Base-by-base conservation (phyloP, 495 filamentous ascomycete genomes). In the Rhypophila decipiens region DNA sequence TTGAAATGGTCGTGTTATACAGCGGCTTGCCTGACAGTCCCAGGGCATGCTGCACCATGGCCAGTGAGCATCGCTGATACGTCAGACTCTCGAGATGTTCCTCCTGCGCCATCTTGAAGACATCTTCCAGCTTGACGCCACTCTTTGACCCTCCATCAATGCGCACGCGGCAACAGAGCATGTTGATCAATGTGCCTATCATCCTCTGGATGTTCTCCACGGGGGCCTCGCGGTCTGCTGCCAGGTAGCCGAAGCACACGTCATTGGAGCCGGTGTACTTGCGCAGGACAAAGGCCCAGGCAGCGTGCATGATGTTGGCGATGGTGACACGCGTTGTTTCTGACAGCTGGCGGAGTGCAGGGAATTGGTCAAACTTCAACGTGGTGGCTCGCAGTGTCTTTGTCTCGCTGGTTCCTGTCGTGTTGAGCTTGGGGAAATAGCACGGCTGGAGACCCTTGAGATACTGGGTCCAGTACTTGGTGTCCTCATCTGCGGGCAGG, bases 1-100 rank as follows among this genome's bases (percentile, higher is more conserved):
- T 60, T 38, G 78, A 80, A n/a, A 79, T 59, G 0, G 73, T 73
- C 12, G 78, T 80, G 52, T 82, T 79, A 64, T 78, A 80, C 2
- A 82, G 58, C 10, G 72, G 54, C 47, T 73, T 71, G 15, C 72
- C 71, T 39, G 70, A 60, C 45, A 71, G 55, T 4, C 75, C 70
- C 43, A 80, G 64, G 31, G 75, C 71, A 46, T 80, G 76, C 51
- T 82, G 78, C 13, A 80, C 69, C 24, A 68, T 65, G 2, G 76
- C 75, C 18, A 82, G 61, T 0, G 77, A 77, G 55, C 70, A 76
- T 40, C 67, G 71, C 42, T 79, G 77, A 50, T 75, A 68, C 8
- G 68, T 65, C 33, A 78, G 56, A 46, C 67, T 72, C 31, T 65
- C 44, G 10, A 79, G 59, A 37, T 75, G 75, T 29, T 77, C 71